phyloP scores from a whole-genome alignment of 106 monocot genomes.

The Posidonia australis region DNA sequence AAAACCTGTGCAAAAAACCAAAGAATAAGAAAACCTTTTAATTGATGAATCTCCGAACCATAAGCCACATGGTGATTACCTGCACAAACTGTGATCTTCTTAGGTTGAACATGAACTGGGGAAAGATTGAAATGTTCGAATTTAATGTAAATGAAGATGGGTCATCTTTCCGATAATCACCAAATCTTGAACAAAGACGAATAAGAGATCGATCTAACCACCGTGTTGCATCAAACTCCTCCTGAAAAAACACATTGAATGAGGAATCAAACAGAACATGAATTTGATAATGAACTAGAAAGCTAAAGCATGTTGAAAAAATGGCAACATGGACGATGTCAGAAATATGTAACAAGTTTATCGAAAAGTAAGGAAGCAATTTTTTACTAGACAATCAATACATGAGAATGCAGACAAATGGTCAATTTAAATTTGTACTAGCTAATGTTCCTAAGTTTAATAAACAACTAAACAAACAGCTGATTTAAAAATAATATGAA shows the following conservation, averaged over 20 bases:
- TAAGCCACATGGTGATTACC: constrained; percentile 24
- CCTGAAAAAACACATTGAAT: constrained; percentile 25
- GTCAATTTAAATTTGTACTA: no score
- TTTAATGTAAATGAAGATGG: constrained; percentile 81
- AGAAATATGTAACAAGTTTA: no score
- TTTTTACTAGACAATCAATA: no score
- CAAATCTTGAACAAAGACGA: constrained; percentile 88
- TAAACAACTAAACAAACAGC: no score
- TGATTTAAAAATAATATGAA: no score
- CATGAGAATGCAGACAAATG: no score
- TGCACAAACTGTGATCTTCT: constrained; percentile 94
- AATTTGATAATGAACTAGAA: no score
- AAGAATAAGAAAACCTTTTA: background rate
- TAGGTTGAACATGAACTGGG: constrained; percentile 98
- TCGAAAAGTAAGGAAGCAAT: no score
- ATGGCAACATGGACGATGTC: no score
- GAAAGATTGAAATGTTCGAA: constrained; percentile 87
- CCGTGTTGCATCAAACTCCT: constrained; percentile 96
- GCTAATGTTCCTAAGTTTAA: no score
- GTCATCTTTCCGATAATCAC: constrained; percentile 98
- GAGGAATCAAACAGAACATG: no score
- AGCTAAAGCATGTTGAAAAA: no score
- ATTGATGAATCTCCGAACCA: background rate
- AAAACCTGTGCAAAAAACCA: constrained; percentile 63
- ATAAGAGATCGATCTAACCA: constrained; percentile 95